Percentiles rank a stretch among this genome's conserved stretches.
Evolutionary conservation across 305 asterid genomes (phyloP).

Genomic region (Lippia alba): DNA sequence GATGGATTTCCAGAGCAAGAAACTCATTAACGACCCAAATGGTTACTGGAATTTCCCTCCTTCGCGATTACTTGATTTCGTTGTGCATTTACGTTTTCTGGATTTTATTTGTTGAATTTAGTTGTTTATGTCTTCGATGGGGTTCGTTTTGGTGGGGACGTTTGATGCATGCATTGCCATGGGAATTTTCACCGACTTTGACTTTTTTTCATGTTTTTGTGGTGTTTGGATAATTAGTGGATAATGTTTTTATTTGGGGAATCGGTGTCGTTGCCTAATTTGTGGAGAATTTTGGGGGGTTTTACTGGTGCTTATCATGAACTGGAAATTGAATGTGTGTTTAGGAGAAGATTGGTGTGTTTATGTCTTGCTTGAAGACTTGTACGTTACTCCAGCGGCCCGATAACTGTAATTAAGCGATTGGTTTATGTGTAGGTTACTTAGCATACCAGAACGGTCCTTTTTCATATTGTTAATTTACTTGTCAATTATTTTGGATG

Average conservation of each 20-base stretch:
- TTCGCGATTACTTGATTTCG: constrained; percentile 18
- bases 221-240: constrained; percentile 23
- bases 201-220: constrained; percentile 15
- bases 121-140: constrained; percentile 11
- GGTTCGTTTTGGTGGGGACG: constrained; percentile 20
- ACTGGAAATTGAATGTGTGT: constrained; percentile 21
- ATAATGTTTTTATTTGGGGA: constrained; percentile 21
- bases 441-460: not conserved
- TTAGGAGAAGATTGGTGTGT: constrained; percentile 15
- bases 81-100: constrained; percentile 33
- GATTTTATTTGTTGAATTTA: constrained; percentile 30
- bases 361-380: constrained; percentile 15
- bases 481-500: not conserved
- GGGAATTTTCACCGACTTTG: constrained; percentile 32
- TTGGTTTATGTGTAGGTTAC: constrained; percentile 14
- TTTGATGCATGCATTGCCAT: constrained; percentile 45
- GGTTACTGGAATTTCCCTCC: constrained; percentile 46
- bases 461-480: not conserved
- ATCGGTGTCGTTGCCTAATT: not conserved
- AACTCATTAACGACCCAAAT: constrained; percentile 93
- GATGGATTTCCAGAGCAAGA: constrained; percentile 81
- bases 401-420: constrained; percentile 22
- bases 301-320: constrained; percentile 18
- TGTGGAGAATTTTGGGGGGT: not conserved
- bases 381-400: constrained; percentile 12